A percentile compares a stretch with the other conserved stretches of the same genome.
Evolutionary conservation across 2,329 filamentous ascomycete genomes (phyloP).

Genomic region (Xylaria sp.): DNA sequence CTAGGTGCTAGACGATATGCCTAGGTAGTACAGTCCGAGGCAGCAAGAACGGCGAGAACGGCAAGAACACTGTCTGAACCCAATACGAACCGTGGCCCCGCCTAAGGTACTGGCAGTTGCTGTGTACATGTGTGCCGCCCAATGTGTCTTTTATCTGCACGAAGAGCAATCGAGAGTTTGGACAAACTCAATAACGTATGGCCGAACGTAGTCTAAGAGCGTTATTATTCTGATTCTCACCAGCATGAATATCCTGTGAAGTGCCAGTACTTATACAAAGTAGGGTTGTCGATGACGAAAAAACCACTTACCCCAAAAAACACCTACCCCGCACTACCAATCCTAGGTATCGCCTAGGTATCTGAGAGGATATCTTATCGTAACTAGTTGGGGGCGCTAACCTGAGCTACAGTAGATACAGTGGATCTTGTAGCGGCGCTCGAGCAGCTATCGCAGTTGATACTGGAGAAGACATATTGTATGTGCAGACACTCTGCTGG

Average conservation of each 20-base stretch:
- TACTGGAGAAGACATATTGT: too few species aligned
- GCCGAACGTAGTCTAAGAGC: not conserved
- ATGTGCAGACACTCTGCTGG: not conserved
- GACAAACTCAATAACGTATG: not conserved
- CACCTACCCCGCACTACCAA: constrained; percentile 15
- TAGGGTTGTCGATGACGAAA: too few species aligned
- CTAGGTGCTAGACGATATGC: too few species aligned
- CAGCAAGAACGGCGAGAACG: too few species aligned
- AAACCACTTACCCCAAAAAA: constrained; percentile 1
- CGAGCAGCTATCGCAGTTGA: too few species aligned
- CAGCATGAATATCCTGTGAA: too few species aligned
- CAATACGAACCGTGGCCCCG: not conserved
- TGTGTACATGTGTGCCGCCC: not conserved
- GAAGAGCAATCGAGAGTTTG: not conserved
- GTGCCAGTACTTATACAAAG: too few species aligned
- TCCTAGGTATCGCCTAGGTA: not conserved
- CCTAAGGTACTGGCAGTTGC: not conserved
- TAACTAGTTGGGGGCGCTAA: too few species aligned
- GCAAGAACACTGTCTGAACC: not conserved
- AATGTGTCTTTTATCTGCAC: not conserved
- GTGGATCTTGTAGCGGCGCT: too few species aligned
- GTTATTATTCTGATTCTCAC: too few species aligned
- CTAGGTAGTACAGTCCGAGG: too few species aligned
- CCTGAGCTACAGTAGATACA: too few species aligned
- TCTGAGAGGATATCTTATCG: constrained; percentile 14